Percentiles rank a stretch among this genome's conserved stretches.
These are phyloP conservation scores for Vitis cinerea DNA, from an alignment of 164 flowering plant genomes.

Conservation along the genomic window DNA sequence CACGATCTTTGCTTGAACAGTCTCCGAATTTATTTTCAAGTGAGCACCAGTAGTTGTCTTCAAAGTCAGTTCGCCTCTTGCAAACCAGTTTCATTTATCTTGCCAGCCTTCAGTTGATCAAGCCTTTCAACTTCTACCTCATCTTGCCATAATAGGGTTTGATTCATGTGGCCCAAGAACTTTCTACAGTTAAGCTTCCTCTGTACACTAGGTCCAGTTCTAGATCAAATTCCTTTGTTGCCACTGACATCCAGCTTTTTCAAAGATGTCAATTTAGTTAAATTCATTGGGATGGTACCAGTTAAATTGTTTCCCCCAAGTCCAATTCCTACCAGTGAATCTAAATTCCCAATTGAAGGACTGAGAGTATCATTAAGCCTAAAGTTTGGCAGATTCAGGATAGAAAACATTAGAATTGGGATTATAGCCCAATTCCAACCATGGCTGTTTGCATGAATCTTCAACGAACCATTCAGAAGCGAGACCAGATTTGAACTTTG, in stretches of 20 bases:
- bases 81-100: too few relatives aligned
- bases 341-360: slow-evolving; percentile 58
- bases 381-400: slow-evolving; percentile 48
- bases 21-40: too few relatives aligned
- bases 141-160: too few relatives aligned
- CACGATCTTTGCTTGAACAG: too few relatives aligned
- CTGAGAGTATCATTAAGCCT: slow-evolving; percentile 68
- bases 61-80: too few relatives aligned
- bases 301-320: slow-evolving; percentile 48
- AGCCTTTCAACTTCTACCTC: too few relatives aligned
- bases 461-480: slow-evolving; percentile 69
- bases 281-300: slow-evolving; percentile 47
- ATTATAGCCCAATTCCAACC: slow-evolving; percentile 67
- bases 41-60: too few relatives aligned
- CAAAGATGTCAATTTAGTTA: slow-evolving; percentile 49
- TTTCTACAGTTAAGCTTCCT: too few relatives aligned
- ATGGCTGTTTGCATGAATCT: slow-evolving; percentile 62
- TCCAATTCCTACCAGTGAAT: slow-evolving; percentile 46
- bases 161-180: too few relatives aligned
- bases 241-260: slow-evolving; percentile 49
- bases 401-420: slow-evolving; percentile 33
- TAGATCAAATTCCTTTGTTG: too few relatives aligned
- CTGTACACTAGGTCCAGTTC: too few relatives aligned
- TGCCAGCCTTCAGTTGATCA: too few relatives aligned
- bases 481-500: slow-evolving; percentile 45